Conservation (phyloP, 2,329 filamentous ascomycete species). For the Chrysoporthe deuterocubensis region DNA sequence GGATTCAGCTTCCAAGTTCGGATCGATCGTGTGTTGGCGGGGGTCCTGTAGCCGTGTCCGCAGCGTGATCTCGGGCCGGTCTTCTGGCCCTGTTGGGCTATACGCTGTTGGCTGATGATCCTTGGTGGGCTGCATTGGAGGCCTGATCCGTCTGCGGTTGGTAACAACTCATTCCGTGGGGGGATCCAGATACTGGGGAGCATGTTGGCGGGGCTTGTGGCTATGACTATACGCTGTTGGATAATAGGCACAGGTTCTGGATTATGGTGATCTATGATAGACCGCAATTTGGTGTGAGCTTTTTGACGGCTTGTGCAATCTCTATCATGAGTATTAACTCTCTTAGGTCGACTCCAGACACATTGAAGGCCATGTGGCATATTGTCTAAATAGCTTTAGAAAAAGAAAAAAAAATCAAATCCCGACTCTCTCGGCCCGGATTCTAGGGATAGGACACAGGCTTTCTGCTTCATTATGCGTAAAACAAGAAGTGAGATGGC, state of each 20-base stretch:
- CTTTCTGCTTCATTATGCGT: background rate
- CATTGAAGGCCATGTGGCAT: background rate
- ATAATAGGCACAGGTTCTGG: background rate
- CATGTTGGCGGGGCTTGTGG: background rate
- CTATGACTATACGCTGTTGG: background rate
- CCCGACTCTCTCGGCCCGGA: too few species aligned
- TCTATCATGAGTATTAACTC: background rate
- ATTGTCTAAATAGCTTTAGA: background rate
- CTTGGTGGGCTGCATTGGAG: slow-evolving; percentile 7
- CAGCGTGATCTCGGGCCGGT: slow-evolving; percentile 14
- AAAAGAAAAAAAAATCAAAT: background rate
- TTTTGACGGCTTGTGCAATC: background rate
- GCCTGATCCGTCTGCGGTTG: background rate
- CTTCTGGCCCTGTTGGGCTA: background rate
- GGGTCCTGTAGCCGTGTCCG: slow-evolving; percentile 7
- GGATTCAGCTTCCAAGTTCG: background rate
- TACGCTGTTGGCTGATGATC: background rate
- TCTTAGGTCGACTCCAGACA: background rate
- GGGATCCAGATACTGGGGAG: background rate
- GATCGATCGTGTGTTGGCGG: background rate
- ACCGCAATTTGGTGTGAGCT: background rate
- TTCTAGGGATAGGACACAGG: background rate
- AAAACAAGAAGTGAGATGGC: background rate
- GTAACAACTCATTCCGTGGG: background rate
- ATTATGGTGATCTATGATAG: background rate